Percentiles rank a stretch among this genome's conserved stretches.
Evolutionary conservation across 2,329 filamentous ascomycete genomes (phyloP).

Genomic region (Neurospora sp.): DNA sequence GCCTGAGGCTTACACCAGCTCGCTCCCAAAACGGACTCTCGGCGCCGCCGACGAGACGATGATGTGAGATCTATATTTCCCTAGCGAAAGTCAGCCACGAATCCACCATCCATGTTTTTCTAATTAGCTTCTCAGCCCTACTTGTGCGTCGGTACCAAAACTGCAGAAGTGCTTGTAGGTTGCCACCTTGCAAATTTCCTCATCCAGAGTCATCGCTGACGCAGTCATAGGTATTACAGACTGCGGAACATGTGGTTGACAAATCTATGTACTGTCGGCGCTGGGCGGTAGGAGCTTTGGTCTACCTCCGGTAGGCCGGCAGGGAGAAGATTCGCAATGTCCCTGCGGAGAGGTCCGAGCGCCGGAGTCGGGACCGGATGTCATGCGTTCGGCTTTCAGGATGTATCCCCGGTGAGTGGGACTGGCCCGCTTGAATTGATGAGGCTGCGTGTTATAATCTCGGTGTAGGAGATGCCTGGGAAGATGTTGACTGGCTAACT

Average conservation of each 20-base stretch:
- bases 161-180: background rate
- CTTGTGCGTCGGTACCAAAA: background rate
- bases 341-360: background rate
- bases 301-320: background rate
- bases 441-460: too few species aligned
- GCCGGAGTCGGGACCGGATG: background rate
- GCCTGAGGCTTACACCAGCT: background rate
- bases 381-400: background rate
- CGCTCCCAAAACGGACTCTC: background rate
- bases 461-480: too few species aligned
- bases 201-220: background rate
- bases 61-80: background rate
- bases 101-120: background rate
- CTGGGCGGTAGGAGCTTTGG: background rate
- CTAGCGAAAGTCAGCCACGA: background rate
- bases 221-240: background rate
- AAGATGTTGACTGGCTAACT: too few species aligned
- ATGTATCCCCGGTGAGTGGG: background rate
- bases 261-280: fast-evolving
- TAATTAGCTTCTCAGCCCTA: background rate
- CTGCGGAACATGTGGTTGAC: background rate
- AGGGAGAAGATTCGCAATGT: background rate
- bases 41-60: background rate
- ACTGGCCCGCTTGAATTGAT: too few species aligned
- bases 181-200: background rate